Percentiles rank a stretch among this genome's conserved stretches.
Evolutionary conservation across 495 filamentous ascomycete species (phyloP).

Genomic region (Cercophora samala): DNA sequence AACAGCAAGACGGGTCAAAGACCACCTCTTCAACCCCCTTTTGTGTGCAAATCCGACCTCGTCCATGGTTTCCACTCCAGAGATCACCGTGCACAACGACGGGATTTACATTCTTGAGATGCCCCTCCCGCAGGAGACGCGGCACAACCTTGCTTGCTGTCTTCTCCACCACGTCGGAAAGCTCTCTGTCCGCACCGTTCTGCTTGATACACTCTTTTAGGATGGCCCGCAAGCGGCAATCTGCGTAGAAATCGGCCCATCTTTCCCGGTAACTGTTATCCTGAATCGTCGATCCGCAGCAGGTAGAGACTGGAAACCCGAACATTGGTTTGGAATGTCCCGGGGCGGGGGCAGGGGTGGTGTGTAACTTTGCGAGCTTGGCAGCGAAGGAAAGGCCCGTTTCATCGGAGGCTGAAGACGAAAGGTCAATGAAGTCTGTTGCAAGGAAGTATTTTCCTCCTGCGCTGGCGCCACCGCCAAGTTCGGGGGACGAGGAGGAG

Average conservation of each 20-base stretch:
- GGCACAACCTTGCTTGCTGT: conserved; percentile 65
- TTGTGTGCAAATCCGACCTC: conserved; percentile 58
- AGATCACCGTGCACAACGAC: conserved; percentile 88
- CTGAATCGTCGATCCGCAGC: conserved; percentile 80
- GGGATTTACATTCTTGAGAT: conserved; percentile 61
- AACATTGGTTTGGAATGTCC: conserved; percentile 60
- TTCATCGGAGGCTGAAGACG: conserved; percentile 34
- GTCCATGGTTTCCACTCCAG: conserved; percentile 82
- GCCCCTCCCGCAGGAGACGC: conserved; percentile 61
- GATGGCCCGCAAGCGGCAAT: conserved; percentile 67
- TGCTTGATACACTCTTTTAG: conserved; percentile 52
- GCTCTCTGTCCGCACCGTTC: conserved; percentile 61
- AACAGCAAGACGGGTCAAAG: conserved; percentile 75
- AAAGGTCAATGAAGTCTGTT: conserved; percentile 76
- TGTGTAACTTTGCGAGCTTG: conserved; percentile 77
- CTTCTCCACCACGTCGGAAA: conserved; percentile 60
- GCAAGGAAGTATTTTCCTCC: conserved; percentile 62
- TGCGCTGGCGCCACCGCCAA: not conserved
- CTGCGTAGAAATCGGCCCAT: conserved; percentile 83
- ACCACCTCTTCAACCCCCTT: conserved; percentile 70
- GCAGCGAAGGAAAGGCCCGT: conserved; percentile 58
- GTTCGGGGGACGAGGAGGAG: conserved; percentile 12
- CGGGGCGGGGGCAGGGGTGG: conserved; percentile 66
- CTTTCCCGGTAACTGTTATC: conserved; percentile 63
- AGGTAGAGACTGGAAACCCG: conserved; percentile 78